Base-by-base conservation (phyloP, 805 yeast genomes). In the Wickerhamomyces queroliae region DNA sequence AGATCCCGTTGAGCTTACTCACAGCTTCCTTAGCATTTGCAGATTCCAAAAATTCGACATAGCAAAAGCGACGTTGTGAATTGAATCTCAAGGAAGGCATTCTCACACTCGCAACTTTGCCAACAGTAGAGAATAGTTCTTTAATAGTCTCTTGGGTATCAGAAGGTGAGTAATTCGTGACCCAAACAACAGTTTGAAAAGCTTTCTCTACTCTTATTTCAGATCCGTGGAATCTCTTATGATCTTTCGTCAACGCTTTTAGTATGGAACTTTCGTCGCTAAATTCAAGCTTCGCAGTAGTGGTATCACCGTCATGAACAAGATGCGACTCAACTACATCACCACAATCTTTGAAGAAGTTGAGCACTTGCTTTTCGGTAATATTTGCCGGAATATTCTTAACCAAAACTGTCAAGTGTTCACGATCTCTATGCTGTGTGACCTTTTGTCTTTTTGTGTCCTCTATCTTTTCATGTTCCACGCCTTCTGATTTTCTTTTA, bases 91-190 rank as follows among this genome's bases (percentile, higher is more conserved):
- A 69, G 0, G 85, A 72, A 0, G 95, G 95, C 25, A 84, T 64
- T 37, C 95, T 62, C 1, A 81, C 61, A 37, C 74, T 70, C 2
- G 74, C 44, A 3, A 78, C 53, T 2, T 59, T 44, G 0, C 80
- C 78, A 30, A 50, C 52, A 2, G 56, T 33, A 0, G 53, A 40
- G 50, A 85, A 79, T 10, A 73, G 17, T 0, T 50, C 44, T 13
- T 50, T 48, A 0, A 87, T 37, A 5, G 67, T 61, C 0, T 55
- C 58, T 19, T 63, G 62, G 0, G 68, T 64, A 42, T 56, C 72
- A 1, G 61, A 50, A 2, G 86, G 81, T 0, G 95, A 89, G 49
- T 74, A 85, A 50, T 86, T 86, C 0, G 90, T 74, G 2, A 80
- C 78, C 82, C 87, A 87, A 1, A 86, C 42, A 0, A 88, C 81